phyloP scores from a whole-genome alignment of 352 stramenopile species.

The Phytophthora pluvialis region DNA sequence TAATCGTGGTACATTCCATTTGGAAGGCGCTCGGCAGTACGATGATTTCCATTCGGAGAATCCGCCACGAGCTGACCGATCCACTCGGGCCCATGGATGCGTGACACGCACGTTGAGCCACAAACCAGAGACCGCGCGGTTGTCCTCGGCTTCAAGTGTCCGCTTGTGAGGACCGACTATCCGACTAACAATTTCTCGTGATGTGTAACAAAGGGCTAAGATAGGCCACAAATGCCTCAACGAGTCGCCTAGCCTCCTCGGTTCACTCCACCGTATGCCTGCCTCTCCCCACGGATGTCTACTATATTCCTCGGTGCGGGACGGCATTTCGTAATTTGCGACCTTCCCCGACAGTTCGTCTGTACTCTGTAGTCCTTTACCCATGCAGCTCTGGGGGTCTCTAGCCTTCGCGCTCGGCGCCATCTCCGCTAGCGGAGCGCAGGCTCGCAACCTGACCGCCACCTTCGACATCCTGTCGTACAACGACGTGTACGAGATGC shows the following conservation, averaged over 20 bases:
- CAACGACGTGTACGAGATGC: constrained; percentile 86
- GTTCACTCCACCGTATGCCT: constrained; percentile 29
- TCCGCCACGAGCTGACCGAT: not conserved
- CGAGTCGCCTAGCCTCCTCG: constrained; percentile 18
- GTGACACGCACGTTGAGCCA: constrained; percentile 7
- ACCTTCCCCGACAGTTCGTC: not conserved
- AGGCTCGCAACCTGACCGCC: constrained; percentile 51
- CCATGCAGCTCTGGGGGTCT: constrained; percentile 30
- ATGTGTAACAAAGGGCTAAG: constrained; percentile 32
- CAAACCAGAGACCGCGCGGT: constrained; percentile 11
- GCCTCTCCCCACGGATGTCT: constrained; percentile 16
- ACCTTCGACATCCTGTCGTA: constrained; percentile 75
- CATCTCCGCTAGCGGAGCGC: constrained; percentile 9
- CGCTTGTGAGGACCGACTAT: constrained; percentile 29
- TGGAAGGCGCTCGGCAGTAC: not conserved
- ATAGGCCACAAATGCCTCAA: constrained; percentile 31
- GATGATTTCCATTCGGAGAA: not conserved
- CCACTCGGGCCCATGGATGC: not conserved
- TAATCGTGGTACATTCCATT: not conserved
- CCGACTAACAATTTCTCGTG: constrained; percentile 24
- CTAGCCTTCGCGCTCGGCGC: constrained; percentile 15
- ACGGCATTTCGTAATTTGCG: constrained; percentile 27
- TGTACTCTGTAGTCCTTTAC: not conserved
- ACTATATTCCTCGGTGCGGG: not conserved
- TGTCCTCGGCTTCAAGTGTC: constrained; percentile 18